Evolutionary conservation across 768 basidiomycete genomes (phyloP).

Genomic region (Kwoniella sp.): DNA sequence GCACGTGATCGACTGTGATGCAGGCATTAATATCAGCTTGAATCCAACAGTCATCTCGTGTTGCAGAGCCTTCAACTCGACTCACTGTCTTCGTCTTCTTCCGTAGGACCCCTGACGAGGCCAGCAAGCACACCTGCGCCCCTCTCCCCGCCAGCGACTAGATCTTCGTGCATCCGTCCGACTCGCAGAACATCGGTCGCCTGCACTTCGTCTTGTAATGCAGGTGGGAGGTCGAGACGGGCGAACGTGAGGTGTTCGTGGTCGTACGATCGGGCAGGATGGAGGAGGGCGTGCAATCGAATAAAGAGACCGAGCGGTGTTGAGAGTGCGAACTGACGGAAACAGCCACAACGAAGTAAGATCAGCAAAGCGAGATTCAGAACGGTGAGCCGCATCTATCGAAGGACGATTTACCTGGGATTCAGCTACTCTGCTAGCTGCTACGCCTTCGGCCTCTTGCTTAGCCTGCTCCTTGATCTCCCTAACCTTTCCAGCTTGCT

Average conservation of each 20-base stretch:
- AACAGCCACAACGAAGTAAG: not conserved
- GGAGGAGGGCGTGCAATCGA: conserved; percentile 41
- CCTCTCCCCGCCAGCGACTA: conserved; percentile 33
- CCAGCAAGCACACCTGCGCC: conserved; percentile 30
- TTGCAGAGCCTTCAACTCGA: not conserved
- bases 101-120: conserved; percentile 29
- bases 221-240: conserved; percentile 31
- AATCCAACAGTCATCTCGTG: not conserved
- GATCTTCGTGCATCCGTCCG: conserved; percentile 44
- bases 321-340: conserved; percentile 23
- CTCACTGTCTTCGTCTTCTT: conserved; percentile 39
- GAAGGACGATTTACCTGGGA: conserved; percentile 28
- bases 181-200: conserved; percentile 45
- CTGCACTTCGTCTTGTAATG: conserved; percentile 43
- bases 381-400: not conserved
- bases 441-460: conserved; percentile 16
- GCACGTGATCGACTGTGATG: conserved; percentile 41
- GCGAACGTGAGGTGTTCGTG: conserved; percentile 45
- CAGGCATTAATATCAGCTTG: no score
- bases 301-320: conserved; percentile 40
- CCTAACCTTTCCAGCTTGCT: conserved; percentile 43
- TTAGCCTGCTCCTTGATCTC: conserved; percentile 29
- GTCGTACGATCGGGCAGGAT: conserved; percentile 46
- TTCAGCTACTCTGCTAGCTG: conserved; percentile 16
- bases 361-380: not conserved